These are phyloP conservation scores for Amanita molliuscula DNA, from an alignment of 768 basidiomycete species.

Conservation along the genomic window DNA sequence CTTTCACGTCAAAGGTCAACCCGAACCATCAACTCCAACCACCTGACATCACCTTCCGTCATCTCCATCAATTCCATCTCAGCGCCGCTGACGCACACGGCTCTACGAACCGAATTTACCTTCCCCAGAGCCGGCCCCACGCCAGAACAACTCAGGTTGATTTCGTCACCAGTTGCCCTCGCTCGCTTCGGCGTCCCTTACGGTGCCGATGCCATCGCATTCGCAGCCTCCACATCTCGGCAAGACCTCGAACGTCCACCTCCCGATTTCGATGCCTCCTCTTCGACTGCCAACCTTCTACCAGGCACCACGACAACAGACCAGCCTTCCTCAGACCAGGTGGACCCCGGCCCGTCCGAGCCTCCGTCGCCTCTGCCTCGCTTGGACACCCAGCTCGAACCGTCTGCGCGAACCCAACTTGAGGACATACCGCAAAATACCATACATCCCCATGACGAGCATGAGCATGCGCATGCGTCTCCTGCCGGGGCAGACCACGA, in stretches of 20 bases:
- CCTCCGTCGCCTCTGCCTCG: not conserved
- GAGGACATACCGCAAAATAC: not conserved
- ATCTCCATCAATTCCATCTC: constrained; percentile 71
- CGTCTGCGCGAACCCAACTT: not conserved
- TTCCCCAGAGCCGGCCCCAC: constrained; percentile 58
- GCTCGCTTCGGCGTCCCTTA: constrained; percentile 69
- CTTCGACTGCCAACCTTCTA: constrained; percentile 5
- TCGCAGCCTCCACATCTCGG: constrained; percentile 39
- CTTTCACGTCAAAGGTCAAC: constrained; percentile 37
- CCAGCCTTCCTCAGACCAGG: not conserved
- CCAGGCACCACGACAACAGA: not conserved
- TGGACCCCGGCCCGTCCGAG: not conserved
- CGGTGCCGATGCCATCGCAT: constrained; percentile 63
- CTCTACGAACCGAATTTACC: constrained; percentile 58
- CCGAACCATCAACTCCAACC: constrained; percentile 26
- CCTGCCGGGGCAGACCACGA: not conserved
- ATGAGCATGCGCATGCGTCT: not conserved
- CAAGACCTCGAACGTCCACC: constrained; percentile 40
- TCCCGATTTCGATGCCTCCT: constrained; percentile 39
- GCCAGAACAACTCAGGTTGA: constrained; percentile 53
- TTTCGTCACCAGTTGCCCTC: constrained; percentile 57
- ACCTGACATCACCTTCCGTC: constrained; percentile 53
- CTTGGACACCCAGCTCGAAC: not conserved
- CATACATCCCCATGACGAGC: not conserved
- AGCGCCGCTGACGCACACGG: constrained; percentile 65